Percentiles rank a stretch among this genome's conserved stretches.
Conservation (phyloP, 805 yeast genomes). For the Saccharomycodes ludwigii region DNA sequence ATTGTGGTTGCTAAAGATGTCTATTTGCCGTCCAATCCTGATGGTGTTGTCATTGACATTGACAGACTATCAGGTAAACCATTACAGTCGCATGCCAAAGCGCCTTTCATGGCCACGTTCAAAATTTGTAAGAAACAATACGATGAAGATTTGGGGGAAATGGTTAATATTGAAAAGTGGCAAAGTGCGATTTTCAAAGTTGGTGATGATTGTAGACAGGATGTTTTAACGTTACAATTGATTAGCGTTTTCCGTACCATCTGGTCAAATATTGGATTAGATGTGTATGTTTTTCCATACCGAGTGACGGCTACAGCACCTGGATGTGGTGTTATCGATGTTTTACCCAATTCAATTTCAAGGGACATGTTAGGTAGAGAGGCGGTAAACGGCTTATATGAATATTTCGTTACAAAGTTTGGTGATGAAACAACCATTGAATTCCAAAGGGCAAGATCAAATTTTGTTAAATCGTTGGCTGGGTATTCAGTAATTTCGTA, state of each 20-base stretch:
- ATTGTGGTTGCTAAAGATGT: slow-evolving; percentile 70
- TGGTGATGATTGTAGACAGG: slow-evolving; percentile 98
- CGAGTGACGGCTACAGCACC: slow-evolving; percentile 98
- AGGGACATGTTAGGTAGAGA: slow-evolving; percentile 98
- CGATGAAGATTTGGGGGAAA: slow-evolving; percentile 28
- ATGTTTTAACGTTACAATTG: slow-evolving; percentile 83
- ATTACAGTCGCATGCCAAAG: slow-evolving; percentile 94
- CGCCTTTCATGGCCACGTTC: slow-evolving; percentile 96
- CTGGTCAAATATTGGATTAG: slow-evolving; percentile 81
- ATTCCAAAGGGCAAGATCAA: slow-evolving; percentile 84
- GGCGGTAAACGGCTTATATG: slow-evolving; percentile 93
- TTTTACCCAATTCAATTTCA: slow-evolving; percentile 85
- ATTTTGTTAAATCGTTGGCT: slow-evolving; percentile 86
- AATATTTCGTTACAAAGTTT: slow-evolving; percentile 80
- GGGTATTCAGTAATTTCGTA: slow-evolving; percentile 90
- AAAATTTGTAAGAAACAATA: slow-evolving; percentile 51
- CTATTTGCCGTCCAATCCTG: slow-evolving; percentile 92
- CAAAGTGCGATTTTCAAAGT: slow-evolving; percentile 96
- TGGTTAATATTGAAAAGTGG: slow-evolving; percentile 53
- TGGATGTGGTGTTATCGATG: slow-evolving; percentile 98
- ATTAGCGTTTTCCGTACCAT: slow-evolving; percentile 85
- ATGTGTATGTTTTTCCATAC: slow-evolving; percentile 83
- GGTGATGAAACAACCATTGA: slow-evolving; percentile 89
- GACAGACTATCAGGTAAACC: slow-evolving; percentile 89
- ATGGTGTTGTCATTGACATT: slow-evolving; percentile 85